phyloP scores from a whole-genome alignment of 768 basidiomycete genomes.

The Jaapia argillacea region DNA sequence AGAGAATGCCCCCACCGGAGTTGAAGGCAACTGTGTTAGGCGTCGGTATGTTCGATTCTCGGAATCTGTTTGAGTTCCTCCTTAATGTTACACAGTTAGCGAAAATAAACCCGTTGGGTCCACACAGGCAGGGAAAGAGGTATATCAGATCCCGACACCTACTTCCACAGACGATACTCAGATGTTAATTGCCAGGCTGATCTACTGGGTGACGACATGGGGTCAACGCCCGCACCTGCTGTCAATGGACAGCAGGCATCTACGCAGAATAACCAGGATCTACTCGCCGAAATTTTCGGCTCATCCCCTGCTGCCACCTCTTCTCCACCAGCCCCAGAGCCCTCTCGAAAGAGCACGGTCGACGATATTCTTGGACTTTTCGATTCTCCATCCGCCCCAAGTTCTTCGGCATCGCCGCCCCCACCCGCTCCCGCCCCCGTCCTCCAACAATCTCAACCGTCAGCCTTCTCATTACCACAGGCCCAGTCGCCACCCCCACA shows the following conservation, averaged over 20 bases:
- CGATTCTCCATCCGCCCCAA: constrained; percentile 34
- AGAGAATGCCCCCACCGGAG: constrained; percentile 99
- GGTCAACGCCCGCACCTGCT: constrained; percentile 24
- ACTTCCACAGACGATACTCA: constrained; percentile 3
- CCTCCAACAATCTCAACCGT: constrained; percentile 9
- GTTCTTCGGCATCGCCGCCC: constrained; percentile 22
- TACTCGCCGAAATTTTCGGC: constrained; percentile 92
- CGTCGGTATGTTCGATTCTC: constrained; percentile 70
- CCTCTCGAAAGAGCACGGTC: constrained; percentile 47
- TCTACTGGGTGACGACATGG: constrained; percentile 72
- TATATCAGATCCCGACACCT: constrained; percentile 18
- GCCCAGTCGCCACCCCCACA: constrained; percentile 27
- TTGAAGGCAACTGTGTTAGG: constrained; percentile 96
- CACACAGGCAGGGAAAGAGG: constrained; percentile 67
- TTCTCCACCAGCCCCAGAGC: constrained; percentile 22
- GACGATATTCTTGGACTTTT: constrained; percentile 93
- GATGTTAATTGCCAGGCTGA: constrained; percentile 35
- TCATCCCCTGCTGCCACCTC: constrained; percentile 25
- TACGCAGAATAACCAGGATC: constrained; percentile 65
- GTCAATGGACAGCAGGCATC: constrained; percentile 30
- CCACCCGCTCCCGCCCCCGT: constrained; percentile 17
- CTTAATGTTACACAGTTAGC: constrained; percentile 49
- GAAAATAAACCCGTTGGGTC: constrained; percentile 96
- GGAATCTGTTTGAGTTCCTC: neutral
- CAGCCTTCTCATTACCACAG: constrained; percentile 28